Conservation (phyloP, 257 asterid genomes). For the Solanum bulbocastanum region DNA sequence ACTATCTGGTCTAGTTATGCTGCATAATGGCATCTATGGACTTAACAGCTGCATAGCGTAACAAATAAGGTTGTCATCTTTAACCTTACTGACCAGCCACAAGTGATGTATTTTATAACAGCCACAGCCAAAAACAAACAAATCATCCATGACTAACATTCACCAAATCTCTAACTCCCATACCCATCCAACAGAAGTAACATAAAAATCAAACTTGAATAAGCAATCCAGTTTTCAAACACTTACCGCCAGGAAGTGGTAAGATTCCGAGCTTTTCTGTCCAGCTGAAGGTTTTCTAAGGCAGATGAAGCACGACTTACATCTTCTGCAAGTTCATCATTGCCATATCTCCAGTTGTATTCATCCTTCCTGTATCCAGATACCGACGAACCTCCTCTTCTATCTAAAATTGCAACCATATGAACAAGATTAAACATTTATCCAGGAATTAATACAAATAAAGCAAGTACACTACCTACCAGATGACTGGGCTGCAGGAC, state of each 20-base stretch:
- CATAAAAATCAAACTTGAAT: neutral
- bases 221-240: neutral
- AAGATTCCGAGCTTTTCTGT: conserved; percentile 80
- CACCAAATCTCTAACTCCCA: neutral
- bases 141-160: neutral
- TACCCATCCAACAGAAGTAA: neutral
- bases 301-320: conserved; percentile 78
- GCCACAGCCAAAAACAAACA: neutral
- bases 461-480: conserved; percentile 40
- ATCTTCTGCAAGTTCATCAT: conserved; percentile 67
- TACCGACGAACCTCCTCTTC: conserved; percentile 77
- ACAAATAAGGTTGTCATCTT: neutral
- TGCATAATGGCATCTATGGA: neutral
- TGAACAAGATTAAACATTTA: conserved; percentile 1
- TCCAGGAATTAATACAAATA: neutral
- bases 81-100: neutral
- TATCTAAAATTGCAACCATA: conserved; percentile 36
- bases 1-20: neutral
- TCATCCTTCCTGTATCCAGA: conserved; percentile 92
- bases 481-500: conserved; percentile 65
- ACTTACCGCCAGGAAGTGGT: conserved; percentile 86
- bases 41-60: neutral
- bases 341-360: conserved; percentile 75
- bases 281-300: conserved; percentile 89
- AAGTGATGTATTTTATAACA: neutral